Evolutionary conservation across 2,329 filamentous ascomycete species (phyloP).

Genomic region (Penicillium griseofulvum): DNA sequence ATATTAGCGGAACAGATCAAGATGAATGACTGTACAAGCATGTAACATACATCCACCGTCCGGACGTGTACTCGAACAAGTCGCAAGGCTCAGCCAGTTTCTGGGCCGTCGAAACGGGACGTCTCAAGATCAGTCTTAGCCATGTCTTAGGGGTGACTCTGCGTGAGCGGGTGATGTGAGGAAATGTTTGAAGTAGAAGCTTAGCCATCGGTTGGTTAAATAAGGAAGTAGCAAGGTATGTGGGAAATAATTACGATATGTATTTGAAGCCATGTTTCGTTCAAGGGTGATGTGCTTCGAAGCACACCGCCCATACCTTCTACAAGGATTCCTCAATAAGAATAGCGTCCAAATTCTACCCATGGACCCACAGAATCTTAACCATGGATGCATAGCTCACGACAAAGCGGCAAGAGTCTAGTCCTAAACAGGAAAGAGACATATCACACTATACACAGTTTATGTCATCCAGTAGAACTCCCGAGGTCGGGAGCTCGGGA

Average conservation of each 20-base stretch:
- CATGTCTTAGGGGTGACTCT: neutral
- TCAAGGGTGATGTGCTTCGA: too few relatives aligned
- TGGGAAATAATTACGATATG: too few relatives aligned
- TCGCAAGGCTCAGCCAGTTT: neutral
- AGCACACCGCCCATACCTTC: too few relatives aligned
- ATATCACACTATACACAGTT: neutral
- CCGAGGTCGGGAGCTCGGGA: neutral
- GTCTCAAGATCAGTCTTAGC: neutral
- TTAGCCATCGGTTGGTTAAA: too few relatives aligned
- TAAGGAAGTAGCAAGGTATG: too few relatives aligned
- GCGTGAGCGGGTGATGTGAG: too few relatives aligned
- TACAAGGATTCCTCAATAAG: neutral
- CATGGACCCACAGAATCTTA: neutral
- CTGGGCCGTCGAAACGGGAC: neutral
- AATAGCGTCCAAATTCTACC: neutral
- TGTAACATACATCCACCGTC: neutral
- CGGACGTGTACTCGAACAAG: neutral
- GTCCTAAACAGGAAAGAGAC: neutral
- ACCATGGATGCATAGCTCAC: neutral
- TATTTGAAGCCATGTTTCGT: too few relatives aligned
- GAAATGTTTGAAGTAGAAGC: too few relatives aligned
- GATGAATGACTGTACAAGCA: neutral
- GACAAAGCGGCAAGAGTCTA: neutral
- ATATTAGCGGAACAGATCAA: neutral
- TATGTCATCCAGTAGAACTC: neutral